Percentiles rank a stretch among this genome's conserved stretches.
These are phyloP conservation scores for Plasmodium vivax DNA, from an alignment of 169 alveolate genomes.

Conservation along the genomic window DNA sequence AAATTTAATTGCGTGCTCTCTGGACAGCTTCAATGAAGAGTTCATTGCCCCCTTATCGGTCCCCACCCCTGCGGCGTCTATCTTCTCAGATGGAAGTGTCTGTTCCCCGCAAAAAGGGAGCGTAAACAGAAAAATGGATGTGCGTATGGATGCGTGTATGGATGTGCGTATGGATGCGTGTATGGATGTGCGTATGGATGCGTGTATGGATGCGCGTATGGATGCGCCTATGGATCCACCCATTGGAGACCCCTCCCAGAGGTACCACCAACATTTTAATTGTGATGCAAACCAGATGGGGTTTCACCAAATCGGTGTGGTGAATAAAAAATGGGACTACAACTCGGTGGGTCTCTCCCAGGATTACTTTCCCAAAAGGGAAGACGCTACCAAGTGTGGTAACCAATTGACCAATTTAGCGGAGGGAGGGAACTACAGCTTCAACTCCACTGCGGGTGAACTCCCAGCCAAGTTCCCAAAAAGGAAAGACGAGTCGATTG, in stretches of 20 bases:
- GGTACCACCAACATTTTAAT: background rate
- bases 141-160: no score
- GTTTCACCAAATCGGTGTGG: background rate
- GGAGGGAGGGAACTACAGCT: background rate
- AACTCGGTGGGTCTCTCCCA: background rate
- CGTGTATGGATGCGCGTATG: no score
- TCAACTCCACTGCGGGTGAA: background rate
- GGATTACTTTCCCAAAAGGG: background rate
- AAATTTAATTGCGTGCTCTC: conserved; percentile 17
- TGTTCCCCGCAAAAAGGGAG: conserved; percentile 12
- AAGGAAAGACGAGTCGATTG: background rate
- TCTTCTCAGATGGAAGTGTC: conserved; percentile 36
- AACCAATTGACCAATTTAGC: background rate
- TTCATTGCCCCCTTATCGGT: conserved; percentile 42
- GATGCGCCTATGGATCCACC: no score
- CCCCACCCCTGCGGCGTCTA: conserved; percentile 67
- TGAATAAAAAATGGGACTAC: background rate
- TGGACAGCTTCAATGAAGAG: conserved; percentile 73
- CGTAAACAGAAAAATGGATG: no score
- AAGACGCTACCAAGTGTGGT: background rate
- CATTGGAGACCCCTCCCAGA: background rate
- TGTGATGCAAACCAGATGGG: background rate
- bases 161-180: no score
- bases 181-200: no score
- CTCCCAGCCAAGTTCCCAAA: background rate